Percentiles rank a stretch among this genome's conserved stretches.
phyloP scores from a whole-genome alignment of 148 eudicot species.

The Amaranthus cruentus region DNA sequence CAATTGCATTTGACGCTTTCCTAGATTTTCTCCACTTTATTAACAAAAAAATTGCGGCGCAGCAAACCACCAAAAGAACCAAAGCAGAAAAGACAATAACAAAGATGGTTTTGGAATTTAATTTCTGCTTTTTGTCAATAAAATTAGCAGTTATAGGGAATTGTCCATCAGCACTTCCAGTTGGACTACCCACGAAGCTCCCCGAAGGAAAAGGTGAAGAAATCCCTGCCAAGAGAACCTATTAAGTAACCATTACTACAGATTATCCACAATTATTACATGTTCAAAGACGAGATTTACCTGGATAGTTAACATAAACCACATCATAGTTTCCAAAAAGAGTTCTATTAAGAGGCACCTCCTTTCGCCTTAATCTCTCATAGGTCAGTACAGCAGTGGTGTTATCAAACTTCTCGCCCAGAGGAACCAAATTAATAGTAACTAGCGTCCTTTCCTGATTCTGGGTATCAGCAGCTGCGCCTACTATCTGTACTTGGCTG shows the following conservation, averaged over 20 bases:
- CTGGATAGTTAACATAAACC: slow-evolving; percentile 69
- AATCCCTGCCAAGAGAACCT: slow-evolving; percentile 49
- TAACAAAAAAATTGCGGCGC: slow-evolving; percentile 48
- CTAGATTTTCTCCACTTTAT: slow-evolving; percentile 64
- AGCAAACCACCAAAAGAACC: slow-evolving; percentile 60
- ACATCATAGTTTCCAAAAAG: slow-evolving; percentile 87
- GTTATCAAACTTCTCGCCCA: slow-evolving; percentile 87
- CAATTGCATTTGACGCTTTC: slow-evolving; percentile 63
- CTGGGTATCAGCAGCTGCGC: slow-evolving; percentile 80
- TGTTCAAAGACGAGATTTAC: slow-evolving; percentile 25
- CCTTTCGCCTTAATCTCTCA: slow-evolving; percentile 65
- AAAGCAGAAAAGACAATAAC: slow-evolving; percentile 65
- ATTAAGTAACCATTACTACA: slow-evolving; percentile 23
- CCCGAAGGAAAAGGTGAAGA: slow-evolving; percentile 54
- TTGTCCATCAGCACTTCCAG: slow-evolving; percentile 53
- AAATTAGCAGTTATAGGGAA: slow-evolving; percentile 71
- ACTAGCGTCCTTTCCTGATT: slow-evolving; percentile 72
- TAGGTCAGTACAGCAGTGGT: slow-evolving; percentile 79
- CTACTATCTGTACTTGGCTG: slow-evolving; percentile 78
- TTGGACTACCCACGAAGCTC: slow-evolving; percentile 43
- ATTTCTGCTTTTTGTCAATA: slow-evolving; percentile 47
- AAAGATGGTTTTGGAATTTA: slow-evolving; percentile 49
- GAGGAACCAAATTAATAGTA: slow-evolving; percentile 83
- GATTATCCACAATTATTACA: not conserved
- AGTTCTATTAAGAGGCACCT: slow-evolving; percentile 73